Evolutionary conservation across 2,329 filamentous ascomycete genomes (phyloP), one percentile per base, ranked within the genome.

Genomic region (Fusarium torulosum): DNA sequence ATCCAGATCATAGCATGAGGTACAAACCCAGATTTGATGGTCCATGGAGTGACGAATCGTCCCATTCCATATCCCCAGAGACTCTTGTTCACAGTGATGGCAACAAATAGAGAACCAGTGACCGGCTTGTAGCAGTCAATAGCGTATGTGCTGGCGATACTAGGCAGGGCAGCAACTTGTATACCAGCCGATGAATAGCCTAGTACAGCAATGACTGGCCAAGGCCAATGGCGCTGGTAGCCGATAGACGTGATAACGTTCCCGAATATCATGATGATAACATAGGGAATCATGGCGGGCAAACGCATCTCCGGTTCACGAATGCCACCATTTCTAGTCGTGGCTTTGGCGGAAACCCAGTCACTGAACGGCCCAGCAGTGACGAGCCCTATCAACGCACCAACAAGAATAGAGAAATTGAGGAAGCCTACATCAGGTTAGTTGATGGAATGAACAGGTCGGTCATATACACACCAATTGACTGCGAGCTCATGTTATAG

Each of bases 41-140:
- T 58, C 55, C 55, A 58, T 7, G 55, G 51, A 0, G 51, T 58
- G n/a, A 58, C 55, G 8, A 58, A 56, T 6, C 27, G 46, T 5
- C 55, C 55, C 55, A 58, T 58, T 0, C 55, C 55, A 7, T 58
- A 58, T 0, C 55, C 55, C 41, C 51, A 58, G 3, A 58, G 31
- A 19, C 50, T 58, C 25, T 58, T 58, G 1, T 56, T 58, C 0
- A 58, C 55, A 1, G 55, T 58, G 0, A 58, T 40, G 4, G 55
- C 51, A 21, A 58, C 55, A 1, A 58, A 58, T 2, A 58, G 51
- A 1, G 55, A 58, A 2, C 55, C 55, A 0, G 55, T 58, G 2
- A 56, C 55, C n/a, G 55, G 55, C 6, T 58, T 58, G 0, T 56
- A 58, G 19, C 51, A 56, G 7, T 58, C 55, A 5, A 56, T 41